Evolutionary conservation across 2,329 filamentous ascomycete genomes (phyloP).

Genomic region (Cordyceps militaris): DNA sequence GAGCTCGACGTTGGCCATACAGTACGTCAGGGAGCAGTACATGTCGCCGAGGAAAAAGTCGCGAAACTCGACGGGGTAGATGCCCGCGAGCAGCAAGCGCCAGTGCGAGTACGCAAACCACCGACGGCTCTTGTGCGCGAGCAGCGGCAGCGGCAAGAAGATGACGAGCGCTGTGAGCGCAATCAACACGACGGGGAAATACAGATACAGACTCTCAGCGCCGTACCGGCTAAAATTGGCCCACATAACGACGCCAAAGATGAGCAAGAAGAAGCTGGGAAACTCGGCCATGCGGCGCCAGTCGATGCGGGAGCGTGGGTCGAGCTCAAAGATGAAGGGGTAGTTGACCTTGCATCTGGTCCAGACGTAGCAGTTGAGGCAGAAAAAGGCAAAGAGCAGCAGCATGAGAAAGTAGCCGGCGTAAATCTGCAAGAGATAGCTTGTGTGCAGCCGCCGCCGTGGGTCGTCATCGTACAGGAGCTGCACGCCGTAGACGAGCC

Average conservation of each 20-base stretch:
- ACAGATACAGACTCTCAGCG: conserved; percentile 63
- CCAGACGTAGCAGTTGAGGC: conserved; percentile 79
- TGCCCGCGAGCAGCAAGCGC: conserved; percentile 73
- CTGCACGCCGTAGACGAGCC: conserved; percentile 52
- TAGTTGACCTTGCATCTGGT: conserved; percentile 85
- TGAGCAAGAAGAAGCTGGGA: conserved; percentile 73
- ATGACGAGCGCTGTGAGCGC: conserved; percentile 59
- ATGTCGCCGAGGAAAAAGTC: conserved; percentile 98
- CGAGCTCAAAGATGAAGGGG: conserved; percentile 93
- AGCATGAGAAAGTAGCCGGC: conserved; percentile 84
- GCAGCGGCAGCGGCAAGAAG: conserved; percentile 65
- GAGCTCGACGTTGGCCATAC: conserved; percentile 78
- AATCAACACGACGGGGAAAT: conserved; percentile 79
- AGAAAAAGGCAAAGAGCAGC: conserved; percentile 76
- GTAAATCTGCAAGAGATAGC: conserved; percentile 80
- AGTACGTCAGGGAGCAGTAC: conserved; percentile 91
- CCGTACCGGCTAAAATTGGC: conserved; percentile 75
- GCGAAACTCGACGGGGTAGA: conserved; percentile 91
- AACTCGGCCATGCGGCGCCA: conserved; percentile 86
- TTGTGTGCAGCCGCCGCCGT: conserved; percentile 44
- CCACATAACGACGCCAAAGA: conserved; percentile 78
- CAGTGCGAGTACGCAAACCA: conserved; percentile 92
- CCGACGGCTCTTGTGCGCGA: conserved; percentile 69
- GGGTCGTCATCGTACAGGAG: conserved; percentile 45
- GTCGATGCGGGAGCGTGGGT: conserved; percentile 76